Base-by-base conservation (phyloP, 805 yeast species). In the Millerozyma acaciae region DNA sequence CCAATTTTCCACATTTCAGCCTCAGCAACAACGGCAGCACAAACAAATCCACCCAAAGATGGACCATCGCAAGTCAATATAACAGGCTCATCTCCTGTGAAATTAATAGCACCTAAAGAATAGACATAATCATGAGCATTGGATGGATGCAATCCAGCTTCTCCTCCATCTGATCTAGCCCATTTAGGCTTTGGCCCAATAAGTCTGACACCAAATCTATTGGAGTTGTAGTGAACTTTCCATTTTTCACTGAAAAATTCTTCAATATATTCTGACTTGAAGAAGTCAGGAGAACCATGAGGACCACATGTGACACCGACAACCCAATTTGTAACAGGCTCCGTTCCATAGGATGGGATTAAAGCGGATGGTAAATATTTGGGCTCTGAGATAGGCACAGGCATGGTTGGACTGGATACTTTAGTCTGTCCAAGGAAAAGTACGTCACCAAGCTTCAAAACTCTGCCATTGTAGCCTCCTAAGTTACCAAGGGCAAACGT, bases 1-100 rank as follows among this genome's bases (percentile, higher is more conserved):
- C 98, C 98, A 53, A 93, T 84, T 67, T 93, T 93, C 97, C 97
- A 90, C 82, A 93, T 78, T 65, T 93, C 98, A 25, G 94, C 86
- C 52, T 88, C 94, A 9, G 87, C 84, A 44, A 93, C 95, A 39
- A 93, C 97, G 6, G 95, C 97, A 54, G 88, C 84, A 62, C 97
- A 90, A 21, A 90, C 97, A 53, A 90, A 93, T 1, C 98, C 98
- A 53, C 98, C 97, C 37, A 90, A 75, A 8, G 96, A 84, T 26
- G 98, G 97, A 43, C 97, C 97, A 63, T 90, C 98, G 55, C 97
- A 86, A 2, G 97, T 87, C 58, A 90, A 72, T 43, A 90, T 88
- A 21, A 90, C 98, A 1, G 97, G 97, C 61, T 90, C 97, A 62
- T 93, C 97, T 62, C 98, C 98, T 21, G 97, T 93, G 58, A 93